Conservation (phyloP, 495 filamentous ascomycete species). For the Parathielavia appendiculata region DNA sequence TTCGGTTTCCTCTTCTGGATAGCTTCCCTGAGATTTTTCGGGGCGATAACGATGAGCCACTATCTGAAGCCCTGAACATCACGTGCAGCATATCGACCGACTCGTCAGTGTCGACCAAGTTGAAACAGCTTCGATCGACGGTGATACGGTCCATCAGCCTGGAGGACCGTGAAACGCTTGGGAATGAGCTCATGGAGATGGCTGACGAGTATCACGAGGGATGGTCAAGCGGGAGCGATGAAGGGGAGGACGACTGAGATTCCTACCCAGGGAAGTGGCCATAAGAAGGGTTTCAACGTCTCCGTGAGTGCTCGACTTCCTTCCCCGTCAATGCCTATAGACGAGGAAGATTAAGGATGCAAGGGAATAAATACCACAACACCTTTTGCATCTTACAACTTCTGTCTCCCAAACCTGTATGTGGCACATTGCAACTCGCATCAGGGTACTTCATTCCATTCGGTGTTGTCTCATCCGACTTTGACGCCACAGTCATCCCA, state of each 20-base stretch:
- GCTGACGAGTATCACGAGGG: slow-evolving; percentile 85
- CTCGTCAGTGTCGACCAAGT: slow-evolving; percentile 58
- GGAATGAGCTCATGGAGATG: slow-evolving; percentile 78
- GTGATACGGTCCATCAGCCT: slow-evolving; percentile 55
- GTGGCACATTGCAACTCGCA: too few species aligned
- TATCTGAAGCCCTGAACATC: slow-evolving; percentile 48
- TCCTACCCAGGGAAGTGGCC: too few species aligned
- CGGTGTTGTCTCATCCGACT: too few species aligned
- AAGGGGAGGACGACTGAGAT: slow-evolving; percentile 63
- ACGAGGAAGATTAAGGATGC: too few species aligned
- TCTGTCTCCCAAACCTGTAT: too few species aligned
- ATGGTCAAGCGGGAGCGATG: slow-evolving; percentile 80
- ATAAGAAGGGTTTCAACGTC: too few species aligned
- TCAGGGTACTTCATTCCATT: too few species aligned
- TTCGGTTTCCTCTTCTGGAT: slow-evolving; percentile 72
- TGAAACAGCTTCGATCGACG: slow-evolving; percentile 60
- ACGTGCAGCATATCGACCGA: slow-evolving; percentile 67
- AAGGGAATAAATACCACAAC: too few species aligned
- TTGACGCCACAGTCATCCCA: too few species aligned
- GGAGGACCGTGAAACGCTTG: slow-evolving; percentile 75
- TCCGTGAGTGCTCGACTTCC: too few species aligned
- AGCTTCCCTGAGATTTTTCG: slow-evolving; percentile 73
- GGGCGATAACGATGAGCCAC: slow-evolving; percentile 32
- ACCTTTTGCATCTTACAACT: too few species aligned
- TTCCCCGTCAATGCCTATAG: too few species aligned